A percentile compares a stretch with the other conserved stretches of the same genome.
These are phyloP conservation scores for Sphagnum magellanicum DNA, from an alignment of 228 moss, liverwort and hornwort species.

Conservation along the genomic window DNA sequence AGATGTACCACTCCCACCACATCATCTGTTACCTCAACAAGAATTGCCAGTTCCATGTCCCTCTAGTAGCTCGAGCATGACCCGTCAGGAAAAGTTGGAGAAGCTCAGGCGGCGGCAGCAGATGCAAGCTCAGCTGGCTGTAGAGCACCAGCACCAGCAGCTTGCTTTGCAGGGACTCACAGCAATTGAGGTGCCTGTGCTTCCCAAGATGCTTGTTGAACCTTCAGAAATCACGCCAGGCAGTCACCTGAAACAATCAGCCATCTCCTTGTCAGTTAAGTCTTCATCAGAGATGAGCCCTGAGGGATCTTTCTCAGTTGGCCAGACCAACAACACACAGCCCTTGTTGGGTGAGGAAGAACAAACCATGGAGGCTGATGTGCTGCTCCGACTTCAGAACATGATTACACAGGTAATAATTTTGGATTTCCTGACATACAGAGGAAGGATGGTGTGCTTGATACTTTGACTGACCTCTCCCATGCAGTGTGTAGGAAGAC, in stretches of 20 bases:
- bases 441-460: too few species aligned
- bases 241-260: too few species aligned
- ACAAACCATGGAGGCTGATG: constrained; percentile 58
- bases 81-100: constrained; percentile 88
- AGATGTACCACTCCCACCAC: constrained; percentile 13
- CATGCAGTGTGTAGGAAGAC: too few species aligned
- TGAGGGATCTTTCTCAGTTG: constrained; percentile 46
- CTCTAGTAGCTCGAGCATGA: constrained; percentile 56
- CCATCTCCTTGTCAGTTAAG: constrained; percentile 9
- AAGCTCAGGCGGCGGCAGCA: constrained; percentile 85
- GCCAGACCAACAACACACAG: constrained; percentile 42
- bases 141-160: constrained; percentile 84
- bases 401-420: constrained; percentile 57
- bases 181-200: too few species aligned
- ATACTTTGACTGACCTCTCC: too few species aligned
- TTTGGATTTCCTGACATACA: too few species aligned
- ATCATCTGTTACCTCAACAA: constrained; percentile 25
- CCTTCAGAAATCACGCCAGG: too few species aligned
- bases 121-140: constrained; percentile 87
- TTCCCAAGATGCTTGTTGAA: too few species aligned
- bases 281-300: constrained; percentile 39
- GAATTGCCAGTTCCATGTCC: constrained; percentile 15
- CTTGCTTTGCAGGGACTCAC: constrained; percentile 42
- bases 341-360: constrained; percentile 45
- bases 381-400: constrained; percentile 64